Evolutionary conservation across 495 filamentous ascomycete species (phyloP), one percentile per base, ranked within the genome.

Genomic region (Penicillium paxilli): DNA sequence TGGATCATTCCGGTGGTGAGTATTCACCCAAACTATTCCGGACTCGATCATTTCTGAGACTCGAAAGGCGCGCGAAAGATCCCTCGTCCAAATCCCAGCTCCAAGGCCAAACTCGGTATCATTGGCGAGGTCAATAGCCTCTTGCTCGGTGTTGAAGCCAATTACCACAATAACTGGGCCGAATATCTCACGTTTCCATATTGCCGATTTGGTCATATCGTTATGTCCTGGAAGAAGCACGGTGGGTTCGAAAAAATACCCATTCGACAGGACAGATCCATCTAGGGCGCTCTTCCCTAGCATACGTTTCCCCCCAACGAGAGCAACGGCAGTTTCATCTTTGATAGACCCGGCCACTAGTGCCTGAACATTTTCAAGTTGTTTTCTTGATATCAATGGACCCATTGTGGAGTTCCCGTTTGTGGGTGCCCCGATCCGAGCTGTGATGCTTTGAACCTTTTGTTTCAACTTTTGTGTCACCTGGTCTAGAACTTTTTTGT

Each of bases 211-310:
- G 0, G 44, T 30, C 6, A 64, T 52, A 19, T 11, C 8, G 14
- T 21, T 51, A 9, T 56, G 8, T 5, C 9, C 16, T 6, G 63
- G 58, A 4, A 45, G 63, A 14, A 86, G 70, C 9, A 87, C 59
- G 0, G 83, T 86, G 5, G 83, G 83, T 30, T 78, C 67, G 52
- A 80, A 84, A 55, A 80, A 87, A 50, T 82, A 84, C 1, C 83
- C 83, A 37, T 71, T 75, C 4, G 68, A 70, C 22, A 66, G 44
- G 9, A 64, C 28, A 23, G 51, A 57, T 28, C 28, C 57, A 47
- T 64, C 64, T 3, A 66, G 44, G 1, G 49, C 6, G 38, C 65
- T 55, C 17, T 53, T 50, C 42, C 62, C 69, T 54, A 52, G 52
- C 59, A 72, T 62, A n/a, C 63, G 46, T 52, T 74, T 57, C 49